Base-by-base conservation (phyloP, 139 green algal species). In the Tetraselmis chui region DNA sequence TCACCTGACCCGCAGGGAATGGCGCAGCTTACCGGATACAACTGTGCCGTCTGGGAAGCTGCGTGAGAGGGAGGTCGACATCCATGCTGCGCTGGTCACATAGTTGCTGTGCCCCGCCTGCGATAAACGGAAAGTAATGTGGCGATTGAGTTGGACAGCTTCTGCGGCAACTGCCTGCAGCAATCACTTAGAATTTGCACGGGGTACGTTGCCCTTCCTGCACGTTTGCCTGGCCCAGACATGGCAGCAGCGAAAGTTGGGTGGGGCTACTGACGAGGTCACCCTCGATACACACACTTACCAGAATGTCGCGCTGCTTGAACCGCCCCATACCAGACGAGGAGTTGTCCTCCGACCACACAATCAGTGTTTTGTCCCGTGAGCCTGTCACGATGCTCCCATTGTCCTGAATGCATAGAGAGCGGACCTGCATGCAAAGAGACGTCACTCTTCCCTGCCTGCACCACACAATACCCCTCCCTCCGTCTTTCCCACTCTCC, bases 91-190 rank as follows among this genome's bases (percentile, higher is more conserved):
- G 0, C 93, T 77, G 0, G 86, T 88, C 1, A 98, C 95, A 82
- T 93, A 98, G 83, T 92, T 85, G 1, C 84, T 89, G 87, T 98
- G 93, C 0, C 95, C 95, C n/a, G 93, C 86, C 89, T 94, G 85
- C 23, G 32, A 28, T 28, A 67, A 0, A 1, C 31, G 24, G 31
- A 74, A 76, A 67, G 45, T 67, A 5, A 67, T 18, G 11, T 67
- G 45, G 11, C 45, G 45, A 67, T 18, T 18, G 18, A 18, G 5
- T 67, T 67, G 45, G 5, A 67, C 45, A 67, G 45, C 45, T 5
- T 67, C 45, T 67, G 45, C 45, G 18, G 45, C 45, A 67, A 67
- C 5, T 25, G 45, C 11, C 45, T 67, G 45, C 5, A 18, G 45
- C 45, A 67, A n/a, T n/a, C n/a, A n/a, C n/a, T n/a, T n/a, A n/a